Evolutionary conservation across 306 rosid genomes (phyloP).

Genomic region (Cicer yamashitae): DNA sequence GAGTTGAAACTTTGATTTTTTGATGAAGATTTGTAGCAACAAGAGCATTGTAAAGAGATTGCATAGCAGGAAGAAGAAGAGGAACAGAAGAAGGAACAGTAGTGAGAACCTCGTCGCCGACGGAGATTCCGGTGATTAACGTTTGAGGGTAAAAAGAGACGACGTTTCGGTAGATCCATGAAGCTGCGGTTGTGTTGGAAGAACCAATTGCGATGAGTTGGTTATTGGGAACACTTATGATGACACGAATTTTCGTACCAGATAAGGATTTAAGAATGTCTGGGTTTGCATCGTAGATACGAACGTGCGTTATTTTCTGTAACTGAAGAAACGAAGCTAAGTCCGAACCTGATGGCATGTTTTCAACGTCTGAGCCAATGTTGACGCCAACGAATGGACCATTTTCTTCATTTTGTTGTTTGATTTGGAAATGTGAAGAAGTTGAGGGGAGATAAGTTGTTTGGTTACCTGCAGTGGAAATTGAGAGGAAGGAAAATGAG

Average conservation of each 20-base stretch:
- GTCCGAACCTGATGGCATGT: conserved; percentile 55
- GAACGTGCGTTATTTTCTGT: conserved; percentile 73
- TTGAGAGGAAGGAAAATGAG: conserved; percentile 39
- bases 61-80: conserved; percentile 71
- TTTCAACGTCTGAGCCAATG: conserved; percentile 82
- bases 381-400: conserved; percentile 81
- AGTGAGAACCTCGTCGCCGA: conserved; percentile 93
- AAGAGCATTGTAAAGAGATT: conserved; percentile 78
- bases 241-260: conserved; percentile 70
- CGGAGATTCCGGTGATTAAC: conserved; percentile 70
- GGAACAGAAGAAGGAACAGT: conserved; percentile 74
- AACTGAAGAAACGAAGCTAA: conserved; percentile 68
- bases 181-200: conserved; percentile 88
- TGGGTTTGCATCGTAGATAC: conserved; percentile 83
- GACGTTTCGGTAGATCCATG: conserved; percentile 84
- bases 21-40: conserved; percentile 81
- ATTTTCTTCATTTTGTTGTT: conserved; percentile 47
- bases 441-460: neutral
- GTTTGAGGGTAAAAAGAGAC: conserved; percentile 79
- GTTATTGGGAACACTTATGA: conserved; percentile 83
- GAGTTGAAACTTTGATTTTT: conserved; percentile 74
- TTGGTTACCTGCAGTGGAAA: conserved; percentile 51
- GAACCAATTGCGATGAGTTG: conserved; percentile 90
- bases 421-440: conserved; percentile 21
- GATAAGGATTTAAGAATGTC: conserved; percentile 73